A percentile compares a stretch with the other conserved stretches of the same genome.
phyloP scores from a whole-genome alignment of 2,329 filamentous ascomycete species.

The Thielaviopsis populi region DNA sequence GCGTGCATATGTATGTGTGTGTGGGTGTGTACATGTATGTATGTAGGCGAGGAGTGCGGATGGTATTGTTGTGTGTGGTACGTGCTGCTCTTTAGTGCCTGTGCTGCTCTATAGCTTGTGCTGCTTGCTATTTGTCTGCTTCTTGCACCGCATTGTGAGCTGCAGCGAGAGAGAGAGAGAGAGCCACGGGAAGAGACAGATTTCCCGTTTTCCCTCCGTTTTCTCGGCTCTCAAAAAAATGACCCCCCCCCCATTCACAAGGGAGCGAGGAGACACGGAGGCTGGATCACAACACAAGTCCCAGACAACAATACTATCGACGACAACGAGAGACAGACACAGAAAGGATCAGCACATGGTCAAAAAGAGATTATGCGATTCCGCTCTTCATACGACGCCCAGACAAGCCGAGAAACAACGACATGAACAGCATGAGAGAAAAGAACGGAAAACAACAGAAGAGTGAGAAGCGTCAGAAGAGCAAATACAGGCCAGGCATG shows the following conservation, averaged over 20 bases:
- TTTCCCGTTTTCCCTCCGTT: neutral
- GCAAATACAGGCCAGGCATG: neutral
- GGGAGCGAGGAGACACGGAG: neutral
- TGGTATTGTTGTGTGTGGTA: neutral
- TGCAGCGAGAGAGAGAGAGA: neutral
- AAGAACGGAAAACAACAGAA: too few relatives aligned
- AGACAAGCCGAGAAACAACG: neutral
- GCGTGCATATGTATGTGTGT: neutral
- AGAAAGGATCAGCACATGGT: neutral
- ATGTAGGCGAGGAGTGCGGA: neutral
- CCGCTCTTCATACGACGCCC: neutral
- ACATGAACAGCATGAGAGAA: neutral
- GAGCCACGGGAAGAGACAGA: neutral
- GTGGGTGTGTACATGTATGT: neutral
- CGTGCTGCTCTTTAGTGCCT: neutral
- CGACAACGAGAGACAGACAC: neutral
- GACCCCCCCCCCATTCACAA: neutral
- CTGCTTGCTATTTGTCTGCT: too few relatives aligned
- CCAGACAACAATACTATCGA: neutral
- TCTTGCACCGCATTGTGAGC: neutral
- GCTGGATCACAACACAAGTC: slow-evolving; percentile 1
- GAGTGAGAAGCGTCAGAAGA: too few relatives aligned
- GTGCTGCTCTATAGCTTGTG: too few relatives aligned
- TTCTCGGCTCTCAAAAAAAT: neutral
- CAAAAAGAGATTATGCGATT: neutral